A percentile compares a stretch with the other conserved stretches of the same genome.
Conservation (phyloP, 108 stramenopile genomes). For the Licmophora abbreviata region DNA sequence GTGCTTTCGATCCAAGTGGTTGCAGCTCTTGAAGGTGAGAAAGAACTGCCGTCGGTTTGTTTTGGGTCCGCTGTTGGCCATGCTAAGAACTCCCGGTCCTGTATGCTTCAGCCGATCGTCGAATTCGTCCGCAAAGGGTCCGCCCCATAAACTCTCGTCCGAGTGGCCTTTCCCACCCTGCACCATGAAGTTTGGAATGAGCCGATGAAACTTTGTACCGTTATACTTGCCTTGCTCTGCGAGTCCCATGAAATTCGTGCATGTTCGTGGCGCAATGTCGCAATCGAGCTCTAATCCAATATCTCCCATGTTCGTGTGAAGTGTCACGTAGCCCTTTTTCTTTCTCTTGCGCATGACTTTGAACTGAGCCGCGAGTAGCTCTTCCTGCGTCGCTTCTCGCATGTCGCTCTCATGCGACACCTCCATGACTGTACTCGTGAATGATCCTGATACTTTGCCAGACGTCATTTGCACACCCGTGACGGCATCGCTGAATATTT, state of each 20-base stretch:
- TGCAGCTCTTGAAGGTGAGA: slow-evolving; percentile 80
- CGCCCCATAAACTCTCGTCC: slow-evolving; percentile 79
- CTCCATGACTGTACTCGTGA: slow-evolving; percentile 61
- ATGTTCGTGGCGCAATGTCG: slow-evolving; percentile 85
- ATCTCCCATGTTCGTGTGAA: slow-evolving; percentile 77
- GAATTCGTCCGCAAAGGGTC: slow-evolving; percentile 87
- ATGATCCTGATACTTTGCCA: slow-evolving; percentile 57
- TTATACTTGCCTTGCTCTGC: slow-evolving; percentile 80
- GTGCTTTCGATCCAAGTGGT: slow-evolving; percentile 95
- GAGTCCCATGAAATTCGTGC: slow-evolving; percentile 88
- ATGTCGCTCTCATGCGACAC: slow-evolving; percentile 38
- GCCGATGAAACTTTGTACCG: slow-evolving; percentile 85
- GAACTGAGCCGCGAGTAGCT: slow-evolving; percentile 76
- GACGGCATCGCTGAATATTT: slow-evolving; percentile 57
- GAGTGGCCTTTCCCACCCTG: slow-evolving; percentile 81
- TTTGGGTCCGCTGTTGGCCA: slow-evolving; percentile 92
- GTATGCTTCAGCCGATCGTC: slow-evolving; percentile 76
- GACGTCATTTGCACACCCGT: slow-evolving; percentile 58
- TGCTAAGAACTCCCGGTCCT: slow-evolving; percentile 71
- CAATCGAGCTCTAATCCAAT: slow-evolving; percentile 89
- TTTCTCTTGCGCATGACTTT: slow-evolving; percentile 48
- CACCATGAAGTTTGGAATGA: slow-evolving; percentile 87
- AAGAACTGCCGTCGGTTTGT: slow-evolving; percentile 95
- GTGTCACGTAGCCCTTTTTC: slow-evolving; percentile 87
- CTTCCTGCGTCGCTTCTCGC: slow-evolving; percentile 80